phyloP scores from a whole-genome alignment of 352 stramenopile genomes.

The Phytophthora ohioensis region DNA sequence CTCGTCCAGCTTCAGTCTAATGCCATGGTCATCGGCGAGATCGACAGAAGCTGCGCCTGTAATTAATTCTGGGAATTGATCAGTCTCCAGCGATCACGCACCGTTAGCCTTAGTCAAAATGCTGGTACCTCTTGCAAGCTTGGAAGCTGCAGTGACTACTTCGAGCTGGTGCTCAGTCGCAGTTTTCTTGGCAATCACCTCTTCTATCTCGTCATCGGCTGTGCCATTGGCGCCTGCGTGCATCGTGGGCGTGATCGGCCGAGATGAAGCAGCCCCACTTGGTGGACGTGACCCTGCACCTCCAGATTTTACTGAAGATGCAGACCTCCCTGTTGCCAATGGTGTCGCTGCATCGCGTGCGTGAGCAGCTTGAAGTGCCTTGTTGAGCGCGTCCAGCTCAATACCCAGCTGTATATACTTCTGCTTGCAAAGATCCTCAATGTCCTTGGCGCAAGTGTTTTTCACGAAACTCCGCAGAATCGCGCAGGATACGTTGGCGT shows the following conservation, averaged over 20 bases:
- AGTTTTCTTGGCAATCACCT: conserved; percentile 46
- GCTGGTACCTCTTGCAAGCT: conserved; percentile 57
- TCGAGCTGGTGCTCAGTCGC: conserved; percentile 60
- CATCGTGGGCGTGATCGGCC: conserved; percentile 26
- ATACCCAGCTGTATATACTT: conserved; percentile 79
- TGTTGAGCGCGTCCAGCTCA: conserved; percentile 71
- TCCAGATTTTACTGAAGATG: conserved; percentile 7
- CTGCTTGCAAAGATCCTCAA: conserved; percentile 83
- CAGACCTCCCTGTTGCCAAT: conserved; percentile 13
- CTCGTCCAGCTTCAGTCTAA: conserved; percentile 60
- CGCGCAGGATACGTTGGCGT: conserved; percentile 74
- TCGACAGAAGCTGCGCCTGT: conserved; percentile 54
- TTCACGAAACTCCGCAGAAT: conserved; percentile 79
- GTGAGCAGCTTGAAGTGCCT: conserved; percentile 27
- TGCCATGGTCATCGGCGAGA: conserved; percentile 55
- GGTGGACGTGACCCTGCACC: conserved; percentile 23
- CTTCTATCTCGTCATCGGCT: conserved; percentile 38
- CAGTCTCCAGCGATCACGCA: background rate
- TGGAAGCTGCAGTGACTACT: conserved; percentile 54
- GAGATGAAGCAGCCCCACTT: conserved; percentile 26
- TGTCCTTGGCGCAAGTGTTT: conserved; percentile 67
- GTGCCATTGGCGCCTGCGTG: background rate
- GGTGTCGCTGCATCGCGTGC: conserved; percentile 19
- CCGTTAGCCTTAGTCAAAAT: background rate
- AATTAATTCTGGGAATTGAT: conserved; percentile 50